Conservation (phyloP, 768 basidiomycete genomes). For the Gloeophyllum trabeum region DNA sequence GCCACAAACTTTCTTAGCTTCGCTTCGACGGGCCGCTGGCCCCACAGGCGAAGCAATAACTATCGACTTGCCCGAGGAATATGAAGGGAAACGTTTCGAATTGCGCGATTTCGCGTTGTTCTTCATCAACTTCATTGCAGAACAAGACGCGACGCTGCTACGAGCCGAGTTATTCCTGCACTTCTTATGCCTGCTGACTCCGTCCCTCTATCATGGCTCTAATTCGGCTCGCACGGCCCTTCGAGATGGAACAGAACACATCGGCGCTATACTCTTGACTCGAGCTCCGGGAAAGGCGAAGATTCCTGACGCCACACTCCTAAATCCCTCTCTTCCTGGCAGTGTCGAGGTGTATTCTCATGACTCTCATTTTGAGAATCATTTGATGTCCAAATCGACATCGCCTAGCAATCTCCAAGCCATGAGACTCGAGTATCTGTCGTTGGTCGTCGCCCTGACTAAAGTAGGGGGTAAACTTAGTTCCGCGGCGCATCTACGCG, state of each 20-base stretch:
- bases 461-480: conserved; percentile 36
- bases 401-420: conserved; percentile 38
- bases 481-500: conserved; percentile 26
- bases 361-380: conserved; percentile 17
- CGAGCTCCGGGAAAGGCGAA: conserved; percentile 35
- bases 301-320: conserved; percentile 19
- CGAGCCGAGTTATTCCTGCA: conserved; percentile 64
- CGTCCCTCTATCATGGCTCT: conserved; percentile 47
- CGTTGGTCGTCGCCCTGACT: conserved; percentile 37
- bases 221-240: conserved; percentile 40
- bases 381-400: conserved; percentile 30
- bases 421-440: conserved; percentile 60
- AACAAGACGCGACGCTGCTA: conserved; percentile 49
- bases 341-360: conserved; percentile 13
- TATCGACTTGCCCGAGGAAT: conserved; percentile 49
- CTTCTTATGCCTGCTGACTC: conserved; percentile 44
- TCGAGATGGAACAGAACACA: conserved; percentile 57
- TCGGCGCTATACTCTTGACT: conserved; percentile 41
- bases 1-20: conserved; percentile 56
- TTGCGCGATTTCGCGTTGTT: conserved; percentile 61
- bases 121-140: conserved; percentile 67
- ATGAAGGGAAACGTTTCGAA: conserved; percentile 41
- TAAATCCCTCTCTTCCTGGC: conserved; percentile 16
- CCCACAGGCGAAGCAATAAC: too few relatives aligned
- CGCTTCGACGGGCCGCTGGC: conserved; percentile 28